phyloP scores from a whole-genome alignment of 148 eudicot species.

The Spergularia marina region DNA sequence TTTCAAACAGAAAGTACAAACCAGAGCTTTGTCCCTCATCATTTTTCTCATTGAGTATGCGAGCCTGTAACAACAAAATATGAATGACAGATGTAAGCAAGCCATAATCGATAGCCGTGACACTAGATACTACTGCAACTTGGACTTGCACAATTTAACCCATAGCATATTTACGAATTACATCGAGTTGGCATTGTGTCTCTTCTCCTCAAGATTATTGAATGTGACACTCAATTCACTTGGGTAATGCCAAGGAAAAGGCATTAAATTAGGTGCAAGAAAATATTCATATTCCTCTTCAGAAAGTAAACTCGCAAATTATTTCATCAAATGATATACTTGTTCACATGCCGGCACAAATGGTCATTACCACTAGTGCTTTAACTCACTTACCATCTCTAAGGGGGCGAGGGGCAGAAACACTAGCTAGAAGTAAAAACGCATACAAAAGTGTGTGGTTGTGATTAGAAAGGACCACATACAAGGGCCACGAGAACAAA shows the following conservation, averaged over 20 bases:
- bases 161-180: neutral
- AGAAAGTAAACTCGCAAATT: neutral
- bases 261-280: neutral
- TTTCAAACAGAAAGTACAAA: slow-evolving; percentile 30
- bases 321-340: neutral
- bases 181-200: neutral
- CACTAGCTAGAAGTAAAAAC: neutral
- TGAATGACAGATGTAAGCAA: neutral
- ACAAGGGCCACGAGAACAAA: neutral
- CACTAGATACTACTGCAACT: neutral
- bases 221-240: neutral
- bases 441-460: neutral
- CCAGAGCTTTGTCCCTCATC: slow-evolving; percentile 99
- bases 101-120: slow-evolving; percentile 3
- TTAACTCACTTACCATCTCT: neutral
- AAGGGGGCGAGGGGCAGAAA: neutral
- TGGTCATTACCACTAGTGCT: neutral
- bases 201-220: neutral
- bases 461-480: neutral
- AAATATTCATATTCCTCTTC: neutral
- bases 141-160: neutral
- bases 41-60: slow-evolving; percentile 98
- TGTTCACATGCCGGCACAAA: neutral
- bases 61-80: slow-evolving; percentile 53
- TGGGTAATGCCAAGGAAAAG: neutral